Percentiles rank a stretch among this genome's conserved stretches.
Evolutionary conservation across 352 stramenopile species (phyloP).

Genomic region (Pythium rishiriense): DNA sequence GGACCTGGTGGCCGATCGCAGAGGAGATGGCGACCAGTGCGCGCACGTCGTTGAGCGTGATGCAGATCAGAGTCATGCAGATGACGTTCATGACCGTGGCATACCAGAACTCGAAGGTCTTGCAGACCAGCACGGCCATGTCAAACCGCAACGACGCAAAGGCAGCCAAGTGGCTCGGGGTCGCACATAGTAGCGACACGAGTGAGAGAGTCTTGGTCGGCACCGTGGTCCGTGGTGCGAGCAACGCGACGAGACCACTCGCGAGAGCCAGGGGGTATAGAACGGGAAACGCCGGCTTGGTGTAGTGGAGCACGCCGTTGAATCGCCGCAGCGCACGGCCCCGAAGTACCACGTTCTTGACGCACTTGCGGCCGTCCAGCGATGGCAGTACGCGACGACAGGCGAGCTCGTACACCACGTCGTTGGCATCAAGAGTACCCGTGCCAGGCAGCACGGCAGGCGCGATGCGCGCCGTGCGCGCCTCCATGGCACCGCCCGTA

Average conservation of each 20-base stretch:
- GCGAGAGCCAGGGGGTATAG: background rate
- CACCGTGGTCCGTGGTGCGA: background rate
- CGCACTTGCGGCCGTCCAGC: background rate
- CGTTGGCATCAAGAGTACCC: background rate
- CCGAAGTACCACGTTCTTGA: slow-evolving; percentile 1
- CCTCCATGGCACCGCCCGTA: too few species aligned
- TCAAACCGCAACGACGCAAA: background rate
- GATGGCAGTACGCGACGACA: background rate
- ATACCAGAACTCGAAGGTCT: slow-evolving; percentile 15
- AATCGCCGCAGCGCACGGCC: background rate
- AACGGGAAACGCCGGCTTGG: background rate
- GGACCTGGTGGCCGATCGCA: background rate
- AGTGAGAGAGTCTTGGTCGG: background rate
- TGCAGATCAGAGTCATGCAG: background rate
- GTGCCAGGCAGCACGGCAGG: background rate
- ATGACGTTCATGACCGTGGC: slow-evolving; percentile 4
- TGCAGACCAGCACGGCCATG: slow-evolving; percentile 7
- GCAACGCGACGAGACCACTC: background rate
- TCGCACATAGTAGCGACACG: background rate
- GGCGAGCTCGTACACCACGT: background rate
- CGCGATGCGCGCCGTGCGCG: background rate
- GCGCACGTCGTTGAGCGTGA: background rate
- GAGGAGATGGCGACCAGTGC: background rate
- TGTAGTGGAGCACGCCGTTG: background rate
- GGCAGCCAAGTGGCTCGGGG: background rate